Conservation (phyloP, 2,329 filamentous ascomycete genomes). For the Cladophialophora immunda region DNA sequence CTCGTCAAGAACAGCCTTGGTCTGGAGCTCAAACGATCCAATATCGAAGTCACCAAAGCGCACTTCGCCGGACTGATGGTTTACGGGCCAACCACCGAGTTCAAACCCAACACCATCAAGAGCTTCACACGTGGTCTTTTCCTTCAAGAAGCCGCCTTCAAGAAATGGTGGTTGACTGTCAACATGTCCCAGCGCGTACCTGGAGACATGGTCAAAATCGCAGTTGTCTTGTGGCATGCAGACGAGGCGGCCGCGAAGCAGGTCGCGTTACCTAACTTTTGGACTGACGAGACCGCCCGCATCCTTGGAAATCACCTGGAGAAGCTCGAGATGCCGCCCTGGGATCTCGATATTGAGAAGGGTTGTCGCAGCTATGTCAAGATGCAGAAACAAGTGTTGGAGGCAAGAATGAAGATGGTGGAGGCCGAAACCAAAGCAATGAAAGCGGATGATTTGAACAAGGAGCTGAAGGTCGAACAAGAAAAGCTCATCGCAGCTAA, state of each 20-base stretch:
- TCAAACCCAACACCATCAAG: constrained; percentile 13
- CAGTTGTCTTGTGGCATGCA: constrained; percentile 23
- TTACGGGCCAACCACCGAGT: constrained; percentile 20
- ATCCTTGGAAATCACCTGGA: constrained; percentile 21
- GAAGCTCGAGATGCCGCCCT: constrained; percentile 18
- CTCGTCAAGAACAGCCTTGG: constrained; percentile 19
- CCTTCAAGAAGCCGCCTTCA: constrained; percentile 26
- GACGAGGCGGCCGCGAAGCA: constrained; percentile 21
- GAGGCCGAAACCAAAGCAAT: background rate
- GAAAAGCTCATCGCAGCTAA: background rate
- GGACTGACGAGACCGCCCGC: constrained; percentile 21
- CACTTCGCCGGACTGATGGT: constrained; percentile 27
- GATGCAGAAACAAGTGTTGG: constrained; percentile 16
- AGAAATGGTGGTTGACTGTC: constrained; percentile 29
- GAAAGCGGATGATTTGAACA: background rate
- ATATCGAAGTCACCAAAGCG: constrained; percentile 6
- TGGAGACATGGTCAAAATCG: constrained; percentile 30
- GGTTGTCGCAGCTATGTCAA: constrained; percentile 12
- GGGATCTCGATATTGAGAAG: constrained; percentile 16
- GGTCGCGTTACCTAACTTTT: constrained; percentile 22
- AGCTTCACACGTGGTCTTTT: constrained; percentile 27
- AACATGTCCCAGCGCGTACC: constrained; percentile 2
- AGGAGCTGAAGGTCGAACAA: background rate
- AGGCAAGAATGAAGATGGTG: constrained; percentile 3
- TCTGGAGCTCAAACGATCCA: constrained; percentile 15